Conservation (phyloP, 331 rosid species). For the Pyracantha coccinea region DNA sequence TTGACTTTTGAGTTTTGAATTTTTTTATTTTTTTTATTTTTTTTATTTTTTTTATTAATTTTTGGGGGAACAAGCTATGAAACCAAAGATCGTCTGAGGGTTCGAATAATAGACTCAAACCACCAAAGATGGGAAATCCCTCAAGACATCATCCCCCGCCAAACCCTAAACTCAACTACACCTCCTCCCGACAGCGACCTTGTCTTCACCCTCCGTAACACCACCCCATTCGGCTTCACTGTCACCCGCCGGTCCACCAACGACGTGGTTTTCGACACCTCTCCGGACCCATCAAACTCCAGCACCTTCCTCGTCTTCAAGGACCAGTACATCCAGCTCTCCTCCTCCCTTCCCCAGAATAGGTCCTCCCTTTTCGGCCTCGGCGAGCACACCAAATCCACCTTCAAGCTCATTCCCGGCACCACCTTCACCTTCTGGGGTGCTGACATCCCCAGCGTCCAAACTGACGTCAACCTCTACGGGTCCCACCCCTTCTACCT, state of each 20-base stretch:
- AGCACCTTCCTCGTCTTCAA: constrained; percentile 44
- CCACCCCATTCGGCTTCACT: constrained; percentile 57
- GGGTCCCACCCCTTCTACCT: constrained; percentile 75
- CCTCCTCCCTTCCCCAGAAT: constrained; percentile 43
- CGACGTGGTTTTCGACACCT: constrained; percentile 48
- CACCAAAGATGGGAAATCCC: constrained; percentile 66
- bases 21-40: no score
- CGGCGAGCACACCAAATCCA: constrained; percentile 58
- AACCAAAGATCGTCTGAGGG: constrained; percentile 39
- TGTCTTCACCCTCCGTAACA: constrained; percentile 40
- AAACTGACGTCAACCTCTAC: constrained; percentile 40
- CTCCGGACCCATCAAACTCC: constrained; percentile 26
- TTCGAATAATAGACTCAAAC: constrained; percentile 42
- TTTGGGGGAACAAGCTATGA: constrained; percentile 30
- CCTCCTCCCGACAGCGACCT: constrained; percentile 24
- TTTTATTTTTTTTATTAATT: no score
- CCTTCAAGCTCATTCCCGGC: constrained; percentile 44
- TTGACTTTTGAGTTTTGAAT: no score
- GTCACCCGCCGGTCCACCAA: constrained; percentile 41
- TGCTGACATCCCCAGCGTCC: constrained; percentile 33
- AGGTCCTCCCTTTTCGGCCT: constrained; percentile 49
- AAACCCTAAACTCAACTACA: neutral
- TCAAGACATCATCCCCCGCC: constrained; percentile 30
- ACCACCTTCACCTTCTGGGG: constrained; percentile 46
- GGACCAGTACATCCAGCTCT: constrained; percentile 58